Base-by-base conservation (phyloP, 768 basidiomycete species). In the Kwoniella dendrophila region DNA sequence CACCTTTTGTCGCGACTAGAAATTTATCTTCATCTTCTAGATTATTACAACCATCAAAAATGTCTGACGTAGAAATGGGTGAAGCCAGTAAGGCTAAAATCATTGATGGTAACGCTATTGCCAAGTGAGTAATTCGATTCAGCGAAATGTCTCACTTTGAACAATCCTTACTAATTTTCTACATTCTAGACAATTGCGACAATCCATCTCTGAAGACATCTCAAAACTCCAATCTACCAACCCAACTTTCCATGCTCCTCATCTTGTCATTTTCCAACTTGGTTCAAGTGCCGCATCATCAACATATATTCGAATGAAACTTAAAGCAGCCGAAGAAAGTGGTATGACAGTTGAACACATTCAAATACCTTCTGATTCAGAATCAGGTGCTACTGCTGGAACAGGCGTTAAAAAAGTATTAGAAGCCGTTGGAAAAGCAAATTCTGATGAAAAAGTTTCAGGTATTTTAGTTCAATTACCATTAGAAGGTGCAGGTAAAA, bases 381-480 rank as follows among this genome's bases (percentile, higher is more conserved):
- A 78, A 52, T 67, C 73, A 14, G 70, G 70, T 20, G 71, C 66
- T 8, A 44, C 58, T 22, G 59, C 63, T 30, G 77, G 77, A 18
- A 62, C 62, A 4, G 77, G 75, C 30, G 86, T 89, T 61, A 86
- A 89, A 41, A 85, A 90, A 59, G 83, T 97, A 62, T 85, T 95
- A 50, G 83, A 84, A 8, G 80, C 85, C 38, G 93, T 99, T 58
- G 83, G 87, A 69, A 85, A 86, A 61, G 86, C 96, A 68, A 98
- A 97, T 77, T 83, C 84, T 48, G 90, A 98, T 70, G 87, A 88
- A 5, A 71, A 83, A 29, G 83, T 97, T 64, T 90, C 86, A 71
- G 96, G 94, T 33, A 87, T 99, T 50, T 84, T 99, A 50, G 96
- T 99, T 2, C 96, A 99, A 80, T 87, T 98, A 12, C 96, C 96